These are phyloP conservation scores for Porpolomopsis calyptriformis DNA, from an alignment of 768 basidiomycete genomes.

Conservation along the genomic window DNA sequence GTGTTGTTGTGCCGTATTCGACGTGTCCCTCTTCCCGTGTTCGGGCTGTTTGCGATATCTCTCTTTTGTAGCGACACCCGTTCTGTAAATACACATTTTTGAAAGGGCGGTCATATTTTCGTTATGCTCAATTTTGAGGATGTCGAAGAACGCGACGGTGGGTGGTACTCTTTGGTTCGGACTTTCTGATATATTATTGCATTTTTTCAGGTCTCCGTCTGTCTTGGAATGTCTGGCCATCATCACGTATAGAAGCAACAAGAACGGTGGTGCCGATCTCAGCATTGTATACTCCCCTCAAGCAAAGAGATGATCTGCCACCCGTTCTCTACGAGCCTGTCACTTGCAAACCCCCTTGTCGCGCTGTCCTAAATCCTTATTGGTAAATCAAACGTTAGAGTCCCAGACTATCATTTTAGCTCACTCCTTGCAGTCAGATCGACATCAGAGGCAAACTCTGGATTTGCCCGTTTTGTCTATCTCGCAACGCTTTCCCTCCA, in stretches of 20 bases:
- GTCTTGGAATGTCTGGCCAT: conserved; percentile 99
- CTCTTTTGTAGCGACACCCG: no score
- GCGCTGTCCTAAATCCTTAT: conserved; percentile 95
- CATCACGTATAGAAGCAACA: conserved; percentile 95
- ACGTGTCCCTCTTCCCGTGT: not conserved
- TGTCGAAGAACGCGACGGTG: conserved; percentile 94
- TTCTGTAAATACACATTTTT: not conserved
- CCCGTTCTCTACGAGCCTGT: conserved; percentile 97
- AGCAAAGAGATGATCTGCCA: conserved; percentile 86
- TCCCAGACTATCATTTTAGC: conserved; percentile 3
- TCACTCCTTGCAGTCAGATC: conserved; percentile 63
- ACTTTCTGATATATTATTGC: not conserved
- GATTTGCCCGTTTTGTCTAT: conserved; percentile 99
- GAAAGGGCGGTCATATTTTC: not conserved
- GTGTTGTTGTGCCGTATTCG: not conserved
- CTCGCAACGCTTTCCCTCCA: conserved; percentile 92
- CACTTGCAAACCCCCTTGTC: conserved; percentile 95
- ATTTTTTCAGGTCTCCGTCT: conserved; percentile 66
- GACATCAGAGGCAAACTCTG: conserved; percentile 97
- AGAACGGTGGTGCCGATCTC: conserved; percentile 96
- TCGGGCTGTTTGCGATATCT: no score
- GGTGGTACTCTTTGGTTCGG: conserved; percentile 15
- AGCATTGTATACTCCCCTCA: conserved; percentile 94
- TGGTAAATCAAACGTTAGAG: conserved; percentile 42
- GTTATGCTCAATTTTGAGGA: conserved; percentile 84